A percentile compares a stretch with the other conserved stretches of the same genome.
Conservation (phyloP, 2,329 filamentous ascomycete species). For the Ophiostoma angusticollis region DNA sequence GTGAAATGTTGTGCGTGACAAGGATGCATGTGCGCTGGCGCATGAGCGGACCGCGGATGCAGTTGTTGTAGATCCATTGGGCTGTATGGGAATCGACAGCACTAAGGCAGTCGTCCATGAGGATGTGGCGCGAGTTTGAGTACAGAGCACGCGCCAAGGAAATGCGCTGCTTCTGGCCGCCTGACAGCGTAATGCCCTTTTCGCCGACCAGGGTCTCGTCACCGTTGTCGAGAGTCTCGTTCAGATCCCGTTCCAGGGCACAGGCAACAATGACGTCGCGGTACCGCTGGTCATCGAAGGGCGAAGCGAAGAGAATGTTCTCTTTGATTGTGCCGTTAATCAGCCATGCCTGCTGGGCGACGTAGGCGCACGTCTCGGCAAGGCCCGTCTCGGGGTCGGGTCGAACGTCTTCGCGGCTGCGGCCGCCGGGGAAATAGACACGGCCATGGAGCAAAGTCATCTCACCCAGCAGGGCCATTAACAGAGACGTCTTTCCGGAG, state of each 20-base stretch:
- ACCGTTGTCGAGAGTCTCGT: slow-evolving; percentile 76
- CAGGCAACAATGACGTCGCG: slow-evolving; percentile 81
- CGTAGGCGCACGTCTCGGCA: slow-evolving; percentile 88
- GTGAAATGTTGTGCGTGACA: slow-evolving; percentile 87
- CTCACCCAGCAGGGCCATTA: slow-evolving; percentile 93
- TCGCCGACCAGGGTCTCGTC: slow-evolving; percentile 92
- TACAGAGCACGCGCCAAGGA: slow-evolving; percentile 96
- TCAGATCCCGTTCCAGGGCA: slow-evolving; percentile 74
- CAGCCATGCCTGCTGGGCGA: slow-evolving; percentile 92
- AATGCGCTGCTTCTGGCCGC: slow-evolving; percentile 94
- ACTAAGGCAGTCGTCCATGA: slow-evolving; percentile 90
- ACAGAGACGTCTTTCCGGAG: slow-evolving; percentile 85
- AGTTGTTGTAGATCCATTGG: slow-evolving; percentile 95
- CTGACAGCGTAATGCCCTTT: slow-evolving; percentile 92
- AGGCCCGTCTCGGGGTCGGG: slow-evolving; percentile 73
- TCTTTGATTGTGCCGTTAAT: slow-evolving; percentile 92
- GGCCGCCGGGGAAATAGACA: slow-evolving; percentile 75
- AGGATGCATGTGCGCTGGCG: slow-evolving; percentile 77
- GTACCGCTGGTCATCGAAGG: slow-evolving; percentile 71
- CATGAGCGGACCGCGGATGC: slow-evolving; percentile 84
- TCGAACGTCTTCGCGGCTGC: slow-evolving; percentile 72
- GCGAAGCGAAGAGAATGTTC: slow-evolving; percentile 83
- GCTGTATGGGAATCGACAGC: slow-evolving; percentile 96
- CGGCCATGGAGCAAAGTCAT: slow-evolving; percentile 77
- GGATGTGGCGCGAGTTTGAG: slow-evolving; percentile 78